Conservation (phyloP, 2,329 filamentous ascomycete genomes). For the Bertia moriformis region DNA sequence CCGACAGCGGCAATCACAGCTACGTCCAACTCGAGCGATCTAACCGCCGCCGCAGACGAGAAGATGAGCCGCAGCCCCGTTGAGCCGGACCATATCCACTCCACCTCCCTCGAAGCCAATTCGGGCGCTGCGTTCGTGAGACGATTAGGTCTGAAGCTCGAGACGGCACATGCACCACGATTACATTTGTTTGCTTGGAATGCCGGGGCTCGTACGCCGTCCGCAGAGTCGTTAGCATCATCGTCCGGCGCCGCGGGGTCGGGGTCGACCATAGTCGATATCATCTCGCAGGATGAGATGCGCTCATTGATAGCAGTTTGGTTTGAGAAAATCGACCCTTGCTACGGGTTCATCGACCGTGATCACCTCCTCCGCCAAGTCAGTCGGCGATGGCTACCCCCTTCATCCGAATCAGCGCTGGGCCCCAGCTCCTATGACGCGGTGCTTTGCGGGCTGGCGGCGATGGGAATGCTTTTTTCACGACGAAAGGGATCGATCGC, state of each 20-base stretch:
- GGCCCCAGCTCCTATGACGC: constrained; percentile 23
- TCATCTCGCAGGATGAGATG: constrained; percentile 32
- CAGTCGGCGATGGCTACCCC: constrained; percentile 15
- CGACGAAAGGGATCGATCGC: constrained; percentile 18
- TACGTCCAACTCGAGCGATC: background rate
- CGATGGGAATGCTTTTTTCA: constrained; percentile 35
- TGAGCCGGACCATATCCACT: constrained; percentile 8
- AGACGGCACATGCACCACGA: constrained; percentile 34
- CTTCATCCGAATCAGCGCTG: constrained; percentile 5
- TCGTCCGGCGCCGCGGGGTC: constrained; percentile 8
- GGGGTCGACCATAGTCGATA: constrained; percentile 23
- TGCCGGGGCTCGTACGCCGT: constrained; percentile 12
- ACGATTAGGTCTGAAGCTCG: constrained; percentile 32
- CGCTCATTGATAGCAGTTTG: constrained; percentile 26
- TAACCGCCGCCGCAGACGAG: constrained; percentile 1
- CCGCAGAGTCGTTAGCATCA: constrained; percentile 10
- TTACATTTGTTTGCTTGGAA: constrained; percentile 44
- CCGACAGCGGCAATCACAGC: no score
- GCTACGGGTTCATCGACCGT: constrained; percentile 32
- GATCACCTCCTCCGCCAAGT: constrained; percentile 15
- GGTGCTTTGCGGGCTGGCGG: constrained; percentile 37
- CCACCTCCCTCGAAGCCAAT: constrained; percentile 35
- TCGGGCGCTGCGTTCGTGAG: constrained; percentile 40
- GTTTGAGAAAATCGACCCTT: constrained; percentile 34
- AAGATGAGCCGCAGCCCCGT: constrained; percentile 2